Conservation (phyloP, 495 filamentous ascomycete species). For the Hypoxylon rickii region DNA sequence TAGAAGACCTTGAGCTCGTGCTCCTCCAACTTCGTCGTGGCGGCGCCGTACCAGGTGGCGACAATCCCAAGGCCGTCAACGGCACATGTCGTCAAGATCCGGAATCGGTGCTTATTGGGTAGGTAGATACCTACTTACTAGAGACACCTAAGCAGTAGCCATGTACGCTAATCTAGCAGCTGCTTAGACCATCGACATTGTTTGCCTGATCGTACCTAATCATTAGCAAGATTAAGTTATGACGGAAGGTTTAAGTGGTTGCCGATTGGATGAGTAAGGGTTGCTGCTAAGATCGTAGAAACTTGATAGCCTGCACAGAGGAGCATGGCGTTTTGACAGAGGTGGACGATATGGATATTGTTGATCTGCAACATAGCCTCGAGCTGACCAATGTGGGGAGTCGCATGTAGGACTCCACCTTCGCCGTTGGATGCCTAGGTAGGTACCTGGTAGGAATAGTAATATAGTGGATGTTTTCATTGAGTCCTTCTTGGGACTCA, state of each 20-base stretch:
- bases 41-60: not conserved
- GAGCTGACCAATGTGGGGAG: no score
- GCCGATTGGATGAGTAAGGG: constrained; percentile 4
- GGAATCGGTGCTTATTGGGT: not conserved
- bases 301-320: no score
- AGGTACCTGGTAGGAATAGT: no score
- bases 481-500: no score
- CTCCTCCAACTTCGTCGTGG: not conserved
- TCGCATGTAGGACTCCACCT: no score
- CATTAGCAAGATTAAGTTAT: constrained; percentile 29
- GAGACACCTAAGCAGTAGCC: not conserved
- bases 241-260: constrained; percentile 9
- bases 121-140: constrained; percentile 5
- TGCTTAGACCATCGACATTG: not conserved
- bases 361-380: no score
- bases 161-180: not conserved
- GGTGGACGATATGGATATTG: no score
- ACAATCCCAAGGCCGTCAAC: not conserved
- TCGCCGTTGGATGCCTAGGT: no score
- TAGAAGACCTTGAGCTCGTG: not conserved
- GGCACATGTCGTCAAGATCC: not conserved
- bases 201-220: constrained; percentile 15
- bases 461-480: no score
- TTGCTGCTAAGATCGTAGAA: not conserved
- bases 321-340: no score